Conservation (phyloP, 371 early-diverging fungal species). For the Mucor lusitanicus region DNA sequence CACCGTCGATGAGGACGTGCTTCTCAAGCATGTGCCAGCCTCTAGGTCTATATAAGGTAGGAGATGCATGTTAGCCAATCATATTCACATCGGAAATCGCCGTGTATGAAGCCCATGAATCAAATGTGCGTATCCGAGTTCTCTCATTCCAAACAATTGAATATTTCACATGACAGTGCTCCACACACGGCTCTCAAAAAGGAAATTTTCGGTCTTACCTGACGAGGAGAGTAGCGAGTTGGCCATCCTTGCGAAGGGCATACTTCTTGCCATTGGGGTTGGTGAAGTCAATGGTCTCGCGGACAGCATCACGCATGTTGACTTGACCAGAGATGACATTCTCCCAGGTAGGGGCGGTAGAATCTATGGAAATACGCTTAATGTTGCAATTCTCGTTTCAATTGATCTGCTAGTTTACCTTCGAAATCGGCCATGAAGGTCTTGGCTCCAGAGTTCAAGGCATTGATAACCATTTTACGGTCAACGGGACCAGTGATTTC, state of each 20-base stretch:
- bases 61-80: constrained; percentile 5
- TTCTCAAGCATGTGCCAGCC: constrained; percentile 98
- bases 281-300: constrained; percentile 79
- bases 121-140: neutral
- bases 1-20: constrained; percentile 90
- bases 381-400: neutral
- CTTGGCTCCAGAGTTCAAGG: constrained; percentile 90
- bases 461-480: constrained; percentile 98
- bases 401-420: constrained; percentile 52
- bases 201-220: constrained; percentile 50
- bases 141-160: neutral
- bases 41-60: constrained; percentile 74
- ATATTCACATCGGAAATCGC: neutral
- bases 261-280: constrained; percentile 93
- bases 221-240: constrained; percentile 87
- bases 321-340: constrained; percentile 87
- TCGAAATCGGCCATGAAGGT: constrained; percentile 98
- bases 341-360: constrained; percentile 92
- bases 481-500: constrained; percentile 98
- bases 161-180: constrained; percentile 3
- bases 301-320: constrained; percentile 92
- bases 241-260: constrained; percentile 73
- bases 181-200: neutral
- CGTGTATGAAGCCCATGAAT: neutral
- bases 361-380: constrained; percentile 59